Evolutionary conservation across 1,284 basidiomycete species (phyloP), one percentile per base, ranked within the genome.

Genomic region (Marasmius oreades): DNA sequence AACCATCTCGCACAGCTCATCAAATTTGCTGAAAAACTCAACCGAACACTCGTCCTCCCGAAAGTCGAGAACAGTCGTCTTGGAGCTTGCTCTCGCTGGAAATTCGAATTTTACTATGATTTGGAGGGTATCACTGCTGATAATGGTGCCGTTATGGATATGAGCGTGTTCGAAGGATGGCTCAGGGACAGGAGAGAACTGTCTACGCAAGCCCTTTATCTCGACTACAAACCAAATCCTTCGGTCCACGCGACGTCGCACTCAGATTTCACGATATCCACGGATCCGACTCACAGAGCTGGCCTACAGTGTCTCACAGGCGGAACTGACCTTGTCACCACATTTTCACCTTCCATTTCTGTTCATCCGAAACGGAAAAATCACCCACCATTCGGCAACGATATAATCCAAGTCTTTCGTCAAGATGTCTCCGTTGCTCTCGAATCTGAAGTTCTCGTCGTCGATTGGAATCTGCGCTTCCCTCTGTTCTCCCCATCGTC

Each of bases 1-100:
- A 63, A 74, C 1, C 80, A 82, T 62, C 65, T 84, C 8, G 56
- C 68, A 12, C 76, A 81, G 57, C 67, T 83, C 54, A 55, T 72
- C 2, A 62, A 66, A 11, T 73, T 83, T 6, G 76, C 80, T 0
- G 62, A 63, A 39, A 61, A 56, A 14, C 70, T 84, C 23, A 73
- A 77, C 57, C 73, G 80, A 1, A 81, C 76, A 3, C 69, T 83
- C 20, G 77, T 83, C 8, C 69, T 83, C 2, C 81, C 81, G 4
- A 79, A 79, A 51, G 78, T 80, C 0, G 78, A 76, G 6, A 76
- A 75, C 53, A 77, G 75, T 56, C 71, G 76, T 28, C 68, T 83
- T 28, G 77, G 79, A 2, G 68, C 69, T 1, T 84, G 80, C 66
- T 71, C 70, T 46, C 68, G 69, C 47, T 77, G 72, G 73, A 65